phyloP scores from a whole-genome alignment of 805 yeast species.

The Grigorovia jiainica region DNA sequence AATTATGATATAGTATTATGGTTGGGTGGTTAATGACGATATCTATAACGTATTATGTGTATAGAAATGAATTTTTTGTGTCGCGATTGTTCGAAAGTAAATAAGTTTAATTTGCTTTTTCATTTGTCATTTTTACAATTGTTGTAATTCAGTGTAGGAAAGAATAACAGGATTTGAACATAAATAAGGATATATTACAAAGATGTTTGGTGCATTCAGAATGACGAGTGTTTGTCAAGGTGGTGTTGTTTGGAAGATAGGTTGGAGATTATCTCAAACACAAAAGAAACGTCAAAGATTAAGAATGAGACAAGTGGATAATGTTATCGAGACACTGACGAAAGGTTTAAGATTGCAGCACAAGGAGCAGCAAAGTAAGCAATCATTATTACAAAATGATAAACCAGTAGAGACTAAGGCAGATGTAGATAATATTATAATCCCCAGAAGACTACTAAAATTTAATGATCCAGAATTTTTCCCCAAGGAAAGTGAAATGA shows the following conservation, averaged over 20 bases:
- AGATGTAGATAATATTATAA: slow-evolving; percentile 13
- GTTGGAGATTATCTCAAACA: slow-evolving; percentile 67
- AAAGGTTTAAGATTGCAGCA: slow-evolving; percentile 21
- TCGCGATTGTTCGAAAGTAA: neutral
- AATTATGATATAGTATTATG: neutral
- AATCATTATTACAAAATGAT: no score
- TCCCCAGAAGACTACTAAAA: slow-evolving; percentile 24
- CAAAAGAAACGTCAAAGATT: slow-evolving; percentile 81
- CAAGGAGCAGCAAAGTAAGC: slow-evolving; percentile 12
- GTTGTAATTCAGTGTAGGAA: neutral
- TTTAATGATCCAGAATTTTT: slow-evolving; percentile 34
- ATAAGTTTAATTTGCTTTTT: neutral
- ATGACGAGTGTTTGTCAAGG: slow-evolving; percentile 20
- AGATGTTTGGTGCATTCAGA: slow-evolving; percentile 28
- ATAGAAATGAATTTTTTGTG: neutral
- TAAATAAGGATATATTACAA: no score
- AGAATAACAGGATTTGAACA: neutral
- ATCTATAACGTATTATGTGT: no score
- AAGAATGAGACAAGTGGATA: slow-evolving; percentile 75
- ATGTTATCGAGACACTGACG: slow-evolving; percentile 45
- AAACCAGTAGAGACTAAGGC: no score
- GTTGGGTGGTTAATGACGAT: no score
- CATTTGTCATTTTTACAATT: neutral
- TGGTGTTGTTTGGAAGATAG: slow-evolving; percentile 46
- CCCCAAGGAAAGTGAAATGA: slow-evolving; percentile 79